Base-by-base conservation (phyloP, 2,329 filamentous ascomycete species). In the Curvularia hawaiiensis region DNA sequence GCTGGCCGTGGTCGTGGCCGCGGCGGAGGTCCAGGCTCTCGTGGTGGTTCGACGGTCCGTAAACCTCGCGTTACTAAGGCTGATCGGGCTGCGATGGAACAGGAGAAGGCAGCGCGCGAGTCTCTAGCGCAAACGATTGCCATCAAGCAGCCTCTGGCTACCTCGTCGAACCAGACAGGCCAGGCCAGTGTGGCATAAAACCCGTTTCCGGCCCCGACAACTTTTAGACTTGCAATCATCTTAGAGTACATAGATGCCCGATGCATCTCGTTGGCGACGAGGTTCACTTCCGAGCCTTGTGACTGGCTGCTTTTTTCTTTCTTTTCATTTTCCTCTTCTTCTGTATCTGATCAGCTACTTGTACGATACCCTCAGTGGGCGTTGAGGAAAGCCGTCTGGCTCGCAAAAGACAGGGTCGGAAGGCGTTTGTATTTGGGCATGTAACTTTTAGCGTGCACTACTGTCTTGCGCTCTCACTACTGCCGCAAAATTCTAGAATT, bases 1-100 rank as follows among this genome's bases (percentile, higher is more conserved):
- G 64, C 77, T 26, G 74, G 70, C 11, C 66, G 76, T 45, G 74
- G 77, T 31, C 75, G 82, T 56, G 83, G 82, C 24, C 79, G 78
- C 47, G 80, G 81, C 18, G 78, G 79, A 50, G 84, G 84, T 46
- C 87, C 89, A 10, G 89, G 89, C n/a, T 91, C 90, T 35, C 85
- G 91, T 41, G 90, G 90, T 50, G 90, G 90, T 44, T 83, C 85
- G 11, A 88, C 89, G 0, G 85, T 89, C 20, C 84, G 92, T 65
- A 96, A 96, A 76, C 91, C 92, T 50, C 88, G 93, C 41, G 88
- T 92, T 65, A 95, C 90, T 39, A 97, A 97, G 75, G 89, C 90
- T 38, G 90, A 94, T 72, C 90, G 91, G 68, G 89, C 90, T 60
- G 86, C 89, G 70, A 87, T 91, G 77, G 91, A 96, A 69, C 85